A percentile compares a stretch with the other conserved stretches of the same genome.
phyloP scores from a whole-genome alignment of 2,329 filamentous ascomycete genomes.

The Ilyonectria destructans region DNA sequence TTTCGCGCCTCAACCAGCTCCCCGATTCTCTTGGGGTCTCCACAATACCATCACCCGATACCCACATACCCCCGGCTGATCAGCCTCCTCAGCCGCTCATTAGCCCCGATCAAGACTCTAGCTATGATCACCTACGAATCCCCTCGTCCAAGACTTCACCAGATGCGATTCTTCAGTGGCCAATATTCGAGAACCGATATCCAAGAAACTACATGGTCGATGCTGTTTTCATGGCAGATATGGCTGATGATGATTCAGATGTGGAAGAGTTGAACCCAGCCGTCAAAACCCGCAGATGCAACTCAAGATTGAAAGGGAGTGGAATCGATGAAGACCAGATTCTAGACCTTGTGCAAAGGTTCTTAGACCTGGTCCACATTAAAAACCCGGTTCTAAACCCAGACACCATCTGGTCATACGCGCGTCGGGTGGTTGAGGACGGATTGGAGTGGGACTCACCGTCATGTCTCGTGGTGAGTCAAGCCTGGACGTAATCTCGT shows the following conservation, averaged over 20 bases:
- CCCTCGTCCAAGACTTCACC: constrained; percentile 24
- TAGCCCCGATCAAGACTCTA: background rate
- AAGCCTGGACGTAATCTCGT: background rate
- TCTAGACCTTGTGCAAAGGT: constrained; percentile 43
- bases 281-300: background rate
- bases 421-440: constrained; percentile 40
- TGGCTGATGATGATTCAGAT: constrained; percentile 1
- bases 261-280: background rate
- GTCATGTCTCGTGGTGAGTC: constrained; percentile 41
- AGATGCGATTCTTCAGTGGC: constrained; percentile 29
- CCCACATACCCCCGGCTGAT: background rate
- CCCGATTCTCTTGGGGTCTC: background rate
- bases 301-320: background rate
- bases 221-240: constrained; percentile 18
- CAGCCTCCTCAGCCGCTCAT: background rate
- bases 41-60: background rate
- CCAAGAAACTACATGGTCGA: constrained; percentile 33
- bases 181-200: constrained; percentile 19
- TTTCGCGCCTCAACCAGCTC: constrained; percentile 20
- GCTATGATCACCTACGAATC: constrained; percentile 24
- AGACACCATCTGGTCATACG: constrained; percentile 40
- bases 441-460: constrained; percentile 46
- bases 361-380: constrained; percentile 46
- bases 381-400: constrained; percentile 49
- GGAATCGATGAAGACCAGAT: constrained; percentile 45